Conservation (phyloP, 2,329 filamentous ascomycete species). For the Fusarium falciforme region DNA sequence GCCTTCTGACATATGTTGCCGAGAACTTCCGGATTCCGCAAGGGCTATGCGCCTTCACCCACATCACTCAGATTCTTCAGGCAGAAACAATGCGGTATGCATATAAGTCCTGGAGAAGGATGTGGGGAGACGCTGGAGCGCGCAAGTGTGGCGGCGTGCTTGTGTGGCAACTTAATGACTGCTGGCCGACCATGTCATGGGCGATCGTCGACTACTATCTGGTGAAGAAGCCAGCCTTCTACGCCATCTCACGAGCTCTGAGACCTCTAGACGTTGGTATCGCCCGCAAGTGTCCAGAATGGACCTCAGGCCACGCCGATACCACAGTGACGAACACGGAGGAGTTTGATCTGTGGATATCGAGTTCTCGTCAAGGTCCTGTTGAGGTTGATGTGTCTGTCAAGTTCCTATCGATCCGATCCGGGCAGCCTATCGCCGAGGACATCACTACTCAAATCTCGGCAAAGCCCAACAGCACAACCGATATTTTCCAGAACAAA, state of each 20-base stretch:
- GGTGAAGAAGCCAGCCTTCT: slow-evolving; percentile 71
- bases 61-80: slow-evolving; percentile 69
- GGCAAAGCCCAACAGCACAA: background rate
- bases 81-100: slow-evolving; percentile 63
- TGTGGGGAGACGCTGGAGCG: slow-evolving; percentile 48
- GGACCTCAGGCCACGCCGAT: background rate
- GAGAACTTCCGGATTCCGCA: slow-evolving; percentile 76
- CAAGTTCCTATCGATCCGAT: background rate
- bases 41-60: slow-evolving; percentile 74
- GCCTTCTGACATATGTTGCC: slow-evolving; percentile 79
- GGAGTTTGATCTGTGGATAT: background rate
- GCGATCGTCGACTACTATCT: slow-evolving; percentile 72
- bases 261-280: background rate
- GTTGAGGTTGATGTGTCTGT: background rate
- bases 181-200: slow-evolving; percentile 76
- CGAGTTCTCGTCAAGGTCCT: background rate
- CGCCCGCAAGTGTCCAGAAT: background rate
- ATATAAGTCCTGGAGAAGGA: slow-evolving; percentile 68
- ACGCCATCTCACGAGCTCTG: slow-evolving; percentile 62
- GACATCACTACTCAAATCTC: background rate
- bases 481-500: background rate
- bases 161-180: slow-evolving; percentile 78
- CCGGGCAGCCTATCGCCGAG: background rate
- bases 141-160: slow-evolving; percentile 72
- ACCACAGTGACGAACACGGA: background rate